Evolutionary conservation across 2,329 filamentous ascomycete species (phyloP), one percentile per base, ranked within the genome.

Genomic region (Sclerotinia subarctica): DNA sequence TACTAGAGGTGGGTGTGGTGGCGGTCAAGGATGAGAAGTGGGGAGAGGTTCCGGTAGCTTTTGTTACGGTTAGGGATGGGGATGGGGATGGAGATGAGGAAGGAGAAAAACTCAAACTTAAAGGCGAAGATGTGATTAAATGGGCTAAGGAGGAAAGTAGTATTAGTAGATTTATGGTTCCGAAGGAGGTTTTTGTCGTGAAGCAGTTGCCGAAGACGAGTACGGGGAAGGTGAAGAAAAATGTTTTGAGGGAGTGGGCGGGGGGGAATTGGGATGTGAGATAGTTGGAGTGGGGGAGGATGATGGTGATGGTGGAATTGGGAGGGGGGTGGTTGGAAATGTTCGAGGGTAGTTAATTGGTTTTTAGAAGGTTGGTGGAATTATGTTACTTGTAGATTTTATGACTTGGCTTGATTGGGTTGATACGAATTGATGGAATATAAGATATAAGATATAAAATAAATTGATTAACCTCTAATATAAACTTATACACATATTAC

Each of bases 151-250:
- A 82, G 72, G 85, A 91, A 74, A 91, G 90, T 76, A 83, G 84
- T 38, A 97, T 99, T 73, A 94, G 91, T 80, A 88, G 88, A 72
- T 99, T 97, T 77, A 98, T 98, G 95, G 89, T 90, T 19, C 88
- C 87, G 35, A 79, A 84, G 52, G 88, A 90, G 76, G 85, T 89
- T 0, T 92, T 96, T 78, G 82, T 98, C 54, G 87, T 99, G n/a
- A 73, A 81, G 7, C 94, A 97, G 78, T 82, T 99, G 72, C 95
- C 95, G 13, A 99, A 99, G 85, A 99, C 95, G 38, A 95, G 91
- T 78, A 99, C 95, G 0, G 95, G 95, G 3, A 99, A 99, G 84
- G 85, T 98, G 69, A 90, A 93, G 85, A 99, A 99, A 87, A 98
- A 97, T 75, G 87, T 96, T 8, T 79, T 99, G 67, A 83, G 95